Conservation (phyloP, 306 rosid species). For the Luffa aegyptiaca region DNA sequence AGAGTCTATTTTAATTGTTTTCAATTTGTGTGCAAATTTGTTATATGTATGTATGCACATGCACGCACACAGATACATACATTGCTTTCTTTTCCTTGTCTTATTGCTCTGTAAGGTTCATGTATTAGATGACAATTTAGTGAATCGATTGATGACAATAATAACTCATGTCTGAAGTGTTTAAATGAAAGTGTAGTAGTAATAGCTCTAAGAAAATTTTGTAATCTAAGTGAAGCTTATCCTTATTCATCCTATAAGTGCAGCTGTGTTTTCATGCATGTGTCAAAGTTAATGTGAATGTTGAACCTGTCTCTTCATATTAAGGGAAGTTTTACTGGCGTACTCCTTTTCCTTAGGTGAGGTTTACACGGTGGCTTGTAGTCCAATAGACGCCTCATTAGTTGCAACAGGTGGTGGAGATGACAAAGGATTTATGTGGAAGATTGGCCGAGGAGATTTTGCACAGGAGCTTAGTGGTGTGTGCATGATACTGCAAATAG, state of each 20-base stretch:
- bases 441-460: conserved; percentile 71
- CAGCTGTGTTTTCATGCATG: not conserved
- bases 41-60: not conserved
- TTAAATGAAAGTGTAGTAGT: not conserved
- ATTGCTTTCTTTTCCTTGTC: not conserved
- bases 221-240: not conserved
- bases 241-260: not conserved
- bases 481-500: not conserved
- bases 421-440: conserved; percentile 89
- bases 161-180: not conserved
- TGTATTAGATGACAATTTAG: not conserved
- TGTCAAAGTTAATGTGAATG: not conserved
- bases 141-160: not conserved
- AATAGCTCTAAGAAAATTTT: not conserved
- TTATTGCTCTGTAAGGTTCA: not conserved
- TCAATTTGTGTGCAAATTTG: not conserved
- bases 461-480: conserved; percentile 69
- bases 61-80: not conserved
- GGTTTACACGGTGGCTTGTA: conserved; percentile 64
- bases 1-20: conserved; percentile 1
- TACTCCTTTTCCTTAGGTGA: conserved; percentile 39
- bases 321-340: not conserved
- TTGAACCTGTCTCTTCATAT: not conserved
- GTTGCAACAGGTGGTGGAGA: conserved; percentile 91
- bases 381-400: conserved; percentile 56